Percentiles rank a stretch among this genome's conserved stretches.
phyloP scores from a whole-genome alignment of 179 eudicot species.

The Patellifolia procumbens region DNA sequence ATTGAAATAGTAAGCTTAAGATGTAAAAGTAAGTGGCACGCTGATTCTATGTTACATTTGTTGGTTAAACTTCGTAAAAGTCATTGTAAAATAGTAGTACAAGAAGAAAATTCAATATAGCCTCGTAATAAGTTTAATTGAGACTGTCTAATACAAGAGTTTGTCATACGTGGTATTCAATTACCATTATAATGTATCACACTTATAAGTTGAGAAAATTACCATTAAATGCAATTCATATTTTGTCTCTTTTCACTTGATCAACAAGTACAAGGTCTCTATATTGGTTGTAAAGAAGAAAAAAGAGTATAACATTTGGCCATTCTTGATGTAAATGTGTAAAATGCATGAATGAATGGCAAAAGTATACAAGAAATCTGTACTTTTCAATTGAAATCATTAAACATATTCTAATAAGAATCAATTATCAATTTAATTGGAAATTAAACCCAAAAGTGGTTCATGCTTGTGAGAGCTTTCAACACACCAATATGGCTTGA shows the following conservation, averaged over 20 bases:
- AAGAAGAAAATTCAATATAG: no score
- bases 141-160: neutral
- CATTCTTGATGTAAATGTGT: neutral
- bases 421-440: constrained; percentile 29
- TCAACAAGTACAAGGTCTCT: constrained; percentile 24
- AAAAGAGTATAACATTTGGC: constrained; percentile 15
- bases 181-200: neutral
- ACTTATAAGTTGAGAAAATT: neutral
- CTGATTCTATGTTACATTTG: no score
- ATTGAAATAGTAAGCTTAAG: neutral
- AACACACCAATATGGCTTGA: constrained; percentile 68
- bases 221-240: constrained; percentile 17
- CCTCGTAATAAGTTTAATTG: no score
- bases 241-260: constrained; percentile 26
- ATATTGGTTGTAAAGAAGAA: constrained; percentile 5
- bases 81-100: no score
- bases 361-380: constrained; percentile 25
- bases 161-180: neutral
- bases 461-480: constrained; percentile 53
- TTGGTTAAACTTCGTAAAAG: no score
- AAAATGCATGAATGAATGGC: constrained; percentile 14
- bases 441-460: constrained; percentile 37
- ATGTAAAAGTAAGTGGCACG: no score
- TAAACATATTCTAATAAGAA: constrained; percentile 16
- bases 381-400: constrained; percentile 27